These are phyloP conservation scores for Isatis tinctoria DNA, from an alignment of 345 rosid genomes.

Conservation along the genomic window DNA sequence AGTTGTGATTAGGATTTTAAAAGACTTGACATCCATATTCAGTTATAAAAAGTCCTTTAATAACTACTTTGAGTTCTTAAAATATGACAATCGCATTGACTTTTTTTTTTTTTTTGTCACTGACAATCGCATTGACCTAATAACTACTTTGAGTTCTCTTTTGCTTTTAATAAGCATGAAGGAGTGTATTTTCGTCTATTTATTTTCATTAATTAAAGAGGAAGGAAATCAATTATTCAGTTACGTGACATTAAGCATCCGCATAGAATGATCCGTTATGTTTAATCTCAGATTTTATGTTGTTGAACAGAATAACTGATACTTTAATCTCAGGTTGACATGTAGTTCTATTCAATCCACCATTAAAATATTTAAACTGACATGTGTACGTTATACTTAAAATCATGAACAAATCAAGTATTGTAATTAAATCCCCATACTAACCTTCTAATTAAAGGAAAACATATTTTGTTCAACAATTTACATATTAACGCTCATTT, in stretches of 20 bases:
- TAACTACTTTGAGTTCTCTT: neutral
- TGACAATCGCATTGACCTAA: neutral
- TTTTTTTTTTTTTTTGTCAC: no score
- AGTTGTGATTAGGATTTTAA: no score
- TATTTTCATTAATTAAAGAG: neutral
- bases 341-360: neutral
- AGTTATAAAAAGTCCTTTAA: no score
- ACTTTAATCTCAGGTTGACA: constrained; percentile 4
- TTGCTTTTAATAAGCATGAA: neutral
- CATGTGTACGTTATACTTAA: neutral
- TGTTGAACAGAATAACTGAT: neutral
- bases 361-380: neutral
- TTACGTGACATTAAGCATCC: neutral
- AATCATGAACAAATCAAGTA: neutral
- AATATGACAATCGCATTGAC: no score
- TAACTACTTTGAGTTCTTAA: no score
- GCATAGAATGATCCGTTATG: constrained; percentile 2
- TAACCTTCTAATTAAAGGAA: constrained; percentile 1
- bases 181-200: neutral
- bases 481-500: neutral
- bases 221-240: constrained; percentile 1
- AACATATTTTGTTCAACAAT: neutral
- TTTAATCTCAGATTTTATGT: neutral
- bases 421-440: neutral
- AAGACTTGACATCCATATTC: no score